phyloP scores from a whole-genome alignment of 2,329 filamentous ascomycete genomes.

The Whalleya microplaca region DNA sequence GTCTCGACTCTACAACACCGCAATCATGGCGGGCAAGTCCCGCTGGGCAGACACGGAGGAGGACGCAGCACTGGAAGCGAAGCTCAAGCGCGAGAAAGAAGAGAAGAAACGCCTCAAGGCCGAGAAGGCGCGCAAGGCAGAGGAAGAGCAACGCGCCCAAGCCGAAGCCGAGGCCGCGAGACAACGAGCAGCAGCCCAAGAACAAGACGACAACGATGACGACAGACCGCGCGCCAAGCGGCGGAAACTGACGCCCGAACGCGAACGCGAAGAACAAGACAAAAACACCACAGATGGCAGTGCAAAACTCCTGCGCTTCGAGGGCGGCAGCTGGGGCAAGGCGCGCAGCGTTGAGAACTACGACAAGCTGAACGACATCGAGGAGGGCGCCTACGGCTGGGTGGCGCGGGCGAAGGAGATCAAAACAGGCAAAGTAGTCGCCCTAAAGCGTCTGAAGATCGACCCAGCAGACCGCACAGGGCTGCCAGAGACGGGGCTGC shows the following conservation, averaged over 20 bases:
- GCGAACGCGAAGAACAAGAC: slow-evolving; percentile 30
- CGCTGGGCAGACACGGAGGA: slow-evolving; percentile 88
- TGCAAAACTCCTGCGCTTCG: slow-evolving; percentile 71
- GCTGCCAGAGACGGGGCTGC: slow-evolving; percentile 87
- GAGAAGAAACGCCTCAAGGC: slow-evolving; percentile 84
- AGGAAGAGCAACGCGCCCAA: slow-evolving; percentile 49
- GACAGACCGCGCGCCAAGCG: slow-evolving; percentile 61
- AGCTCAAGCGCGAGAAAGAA: slow-evolving; percentile 81
- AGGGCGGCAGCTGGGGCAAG: slow-evolving; percentile 66
- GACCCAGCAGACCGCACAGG: slow-evolving; percentile 74
- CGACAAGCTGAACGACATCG: slow-evolving; percentile 93
- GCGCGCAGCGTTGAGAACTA: slow-evolving; percentile 84
- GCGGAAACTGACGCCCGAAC: slow-evolving; percentile 60
- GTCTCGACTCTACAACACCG: slow-evolving; percentile 1
- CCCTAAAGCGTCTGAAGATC: slow-evolving; percentile 92
- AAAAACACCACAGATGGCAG: slow-evolving; percentile 32
- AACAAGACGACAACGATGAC: slow-evolving; percentile 35
- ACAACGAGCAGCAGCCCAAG: slow-evolving; percentile 32
- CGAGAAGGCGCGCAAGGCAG: slow-evolving; percentile 74
- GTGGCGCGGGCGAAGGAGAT: slow-evolving; percentile 82
- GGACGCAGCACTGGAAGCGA: slow-evolving; percentile 73
- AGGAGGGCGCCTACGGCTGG: slow-evolving; percentile 95
- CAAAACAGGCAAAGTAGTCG: slow-evolving; percentile 78
- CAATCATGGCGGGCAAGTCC: slow-evolving; percentile 68
- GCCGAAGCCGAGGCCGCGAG: slow-evolving; percentile 36